Evolutionary conservation across 345 rosid species (phyloP).

Genomic region (Reutealis trisperma): DNA sequence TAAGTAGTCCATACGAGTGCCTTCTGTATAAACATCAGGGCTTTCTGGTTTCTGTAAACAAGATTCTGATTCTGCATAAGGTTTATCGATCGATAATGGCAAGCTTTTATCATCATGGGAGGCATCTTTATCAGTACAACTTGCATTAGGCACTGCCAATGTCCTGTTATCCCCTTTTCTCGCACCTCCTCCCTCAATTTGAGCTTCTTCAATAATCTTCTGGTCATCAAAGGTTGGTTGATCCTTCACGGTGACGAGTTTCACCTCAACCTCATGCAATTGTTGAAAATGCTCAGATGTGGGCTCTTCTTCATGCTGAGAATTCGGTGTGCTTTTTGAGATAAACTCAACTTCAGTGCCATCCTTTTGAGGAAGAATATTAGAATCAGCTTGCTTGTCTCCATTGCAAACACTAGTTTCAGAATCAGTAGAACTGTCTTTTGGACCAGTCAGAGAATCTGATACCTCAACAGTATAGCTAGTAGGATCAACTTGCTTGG

Average conservation of each 20-base stretch:
- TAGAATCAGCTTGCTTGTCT: slow-evolving; percentile 43
- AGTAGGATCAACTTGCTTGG: slow-evolving; percentile 70
- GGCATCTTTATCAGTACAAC: slow-evolving; percentile 14
- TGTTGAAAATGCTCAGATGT: slow-evolving; percentile 33
- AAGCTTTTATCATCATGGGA: slow-evolving; percentile 29
- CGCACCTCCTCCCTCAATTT: slow-evolving; percentile 24
- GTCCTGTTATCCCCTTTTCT: slow-evolving; percentile 28
- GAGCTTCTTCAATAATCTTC: slow-evolving; percentile 37
- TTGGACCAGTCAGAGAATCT: slow-evolving; percentile 45
- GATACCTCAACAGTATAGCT: slow-evolving; percentile 47
- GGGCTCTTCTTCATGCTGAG: slow-evolving; percentile 33
- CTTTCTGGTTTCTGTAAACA: slow-evolving; percentile 27
- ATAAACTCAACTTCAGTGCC: slow-evolving; percentile 25
- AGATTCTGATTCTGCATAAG: slow-evolving; percentile 30
- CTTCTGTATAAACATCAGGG: slow-evolving; percentile 37
- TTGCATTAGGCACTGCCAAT: slow-evolving; percentile 16
- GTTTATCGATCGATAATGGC: slow-evolving; percentile 29
- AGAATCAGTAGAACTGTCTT: slow-evolving; percentile 52
- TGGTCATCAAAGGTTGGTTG: slow-evolving; percentile 20
- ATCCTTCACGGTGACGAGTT: slow-evolving; percentile 30
- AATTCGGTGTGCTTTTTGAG: slow-evolving; percentile 19
- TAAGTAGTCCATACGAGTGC: slow-evolving; percentile 26
- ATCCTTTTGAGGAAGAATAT: slow-evolving; percentile 31
- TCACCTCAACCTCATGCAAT: slow-evolving; percentile 32
- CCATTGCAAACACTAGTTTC: slow-evolving; percentile 47